phyloP scores from a whole-genome alignment of 805 yeast genomes.

The Hanseniaspora guilliermondii region DNA sequence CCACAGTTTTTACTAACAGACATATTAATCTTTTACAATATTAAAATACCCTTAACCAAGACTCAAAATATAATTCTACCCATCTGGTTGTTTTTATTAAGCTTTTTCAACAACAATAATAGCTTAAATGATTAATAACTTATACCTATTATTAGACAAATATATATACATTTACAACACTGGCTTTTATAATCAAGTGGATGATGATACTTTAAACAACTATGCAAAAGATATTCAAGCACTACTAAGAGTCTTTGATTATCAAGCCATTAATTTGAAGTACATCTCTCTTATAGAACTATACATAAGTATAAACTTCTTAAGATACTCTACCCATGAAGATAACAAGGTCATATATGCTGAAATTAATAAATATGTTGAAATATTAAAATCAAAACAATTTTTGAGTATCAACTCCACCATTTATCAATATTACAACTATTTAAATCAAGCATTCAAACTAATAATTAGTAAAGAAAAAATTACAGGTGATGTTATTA shows the following conservation, averaged over 20 bases:
- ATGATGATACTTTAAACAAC: background rate
- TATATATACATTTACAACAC: slow-evolving; percentile 39
- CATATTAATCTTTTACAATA: no score
- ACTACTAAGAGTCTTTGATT: slow-evolving; percentile 5
- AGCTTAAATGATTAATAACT: background rate
- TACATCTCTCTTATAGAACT: slow-evolving; percentile 53
- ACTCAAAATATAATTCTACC: no score
- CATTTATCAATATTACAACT: slow-evolving; percentile 25
- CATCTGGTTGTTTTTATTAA: no score
- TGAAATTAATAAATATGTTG: slow-evolving; percentile 3
- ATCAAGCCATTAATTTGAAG: slow-evolving; percentile 23
- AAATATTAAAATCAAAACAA: slow-evolving; percentile 44
- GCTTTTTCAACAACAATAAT: no score
- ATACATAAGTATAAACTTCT: slow-evolving; percentile 42
- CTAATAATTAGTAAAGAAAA: background rate
- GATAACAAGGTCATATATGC: background rate
- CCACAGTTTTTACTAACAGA: no score
- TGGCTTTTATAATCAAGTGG: slow-evolving; percentile 34
- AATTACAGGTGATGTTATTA: slow-evolving; percentile 10
- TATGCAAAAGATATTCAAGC: background rate
- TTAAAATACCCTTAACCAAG: no score
- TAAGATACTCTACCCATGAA: background rate
- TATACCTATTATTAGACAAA: slow-evolving; percentile 28
- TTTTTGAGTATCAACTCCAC: slow-evolving; percentile 37
- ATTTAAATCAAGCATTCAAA: slow-evolving; percentile 19